Conservation (phyloP, 2,329 filamentous ascomycete species). For the Fusarium nygamai region DNA sequence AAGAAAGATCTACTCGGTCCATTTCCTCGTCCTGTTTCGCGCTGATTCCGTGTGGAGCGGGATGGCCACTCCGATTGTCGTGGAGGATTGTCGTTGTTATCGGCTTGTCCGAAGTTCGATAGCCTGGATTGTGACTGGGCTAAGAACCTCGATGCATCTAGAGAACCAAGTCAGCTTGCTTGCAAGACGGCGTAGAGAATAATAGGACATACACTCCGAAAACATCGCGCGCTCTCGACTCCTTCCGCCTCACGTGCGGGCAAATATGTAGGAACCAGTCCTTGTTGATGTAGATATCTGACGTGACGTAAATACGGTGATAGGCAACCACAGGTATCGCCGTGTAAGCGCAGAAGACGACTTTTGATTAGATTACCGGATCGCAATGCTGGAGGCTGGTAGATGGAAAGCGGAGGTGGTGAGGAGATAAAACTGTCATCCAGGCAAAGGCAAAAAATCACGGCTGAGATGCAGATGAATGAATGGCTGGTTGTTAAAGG, state of each 20-base stretch:
- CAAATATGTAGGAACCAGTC: constrained; percentile 16
- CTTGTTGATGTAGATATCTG: constrained; percentile 23
- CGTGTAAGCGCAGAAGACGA: constrained; percentile 30
- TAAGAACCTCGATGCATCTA: constrained; percentile 96
- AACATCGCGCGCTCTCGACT: constrained; percentile 53
- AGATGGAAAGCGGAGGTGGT: constrained; percentile 2
- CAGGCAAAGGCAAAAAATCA: constrained; percentile 31
- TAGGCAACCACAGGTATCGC: constrained; percentile 20
- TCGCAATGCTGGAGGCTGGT: neutral
- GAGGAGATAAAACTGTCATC: constrained; percentile 16
- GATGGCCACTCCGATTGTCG: constrained; percentile 49
- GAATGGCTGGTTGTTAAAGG: constrained; percentile 26
- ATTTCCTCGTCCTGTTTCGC: constrained; percentile 45
- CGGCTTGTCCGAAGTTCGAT: constrained; percentile 74
- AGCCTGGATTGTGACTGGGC: constrained; percentile 95
- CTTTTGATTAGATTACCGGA: constrained; percentile 6
- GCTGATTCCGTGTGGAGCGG: constrained; percentile 47
- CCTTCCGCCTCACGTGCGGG: constrained; percentile 47
- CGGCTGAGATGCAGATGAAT: constrained; percentile 25
- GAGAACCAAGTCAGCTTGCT: constrained; percentile 20
- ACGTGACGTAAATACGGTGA: constrained; percentile 37
- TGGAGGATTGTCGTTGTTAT: constrained; percentile 48
- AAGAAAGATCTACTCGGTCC: constrained; percentile 55
- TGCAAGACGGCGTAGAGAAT: neutral
- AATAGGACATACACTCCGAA: constrained; percentile 81